These are phyloP conservation scores for Balakata baccata DNA, from an alignment of 345 rosid species.

Conservation along the genomic window DNA sequence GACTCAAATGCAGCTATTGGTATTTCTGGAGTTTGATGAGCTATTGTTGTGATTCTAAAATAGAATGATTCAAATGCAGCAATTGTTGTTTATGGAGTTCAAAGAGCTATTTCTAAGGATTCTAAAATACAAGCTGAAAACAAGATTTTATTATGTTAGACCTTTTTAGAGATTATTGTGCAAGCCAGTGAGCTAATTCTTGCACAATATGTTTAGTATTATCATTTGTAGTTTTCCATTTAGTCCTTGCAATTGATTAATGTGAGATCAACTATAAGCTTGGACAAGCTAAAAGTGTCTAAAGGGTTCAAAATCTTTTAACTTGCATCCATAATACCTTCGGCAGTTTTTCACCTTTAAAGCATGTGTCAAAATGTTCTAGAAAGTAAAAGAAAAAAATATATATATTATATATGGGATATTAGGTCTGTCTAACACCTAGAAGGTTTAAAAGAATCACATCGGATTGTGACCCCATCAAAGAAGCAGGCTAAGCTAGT, in stretches of 20 bases:
- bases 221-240: neutral
- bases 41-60: no score
- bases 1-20: neutral
- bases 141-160: no score
- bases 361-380: neutral
- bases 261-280: neutral
- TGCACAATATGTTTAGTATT: neutral
- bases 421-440: neutral
- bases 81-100: no score
- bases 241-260: neutral
- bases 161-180: no score
- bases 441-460: neutral
- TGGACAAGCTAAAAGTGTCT: neutral
- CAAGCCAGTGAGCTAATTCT: no score
- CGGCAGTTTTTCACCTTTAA: neutral
- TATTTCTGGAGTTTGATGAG: neutral
- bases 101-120: neutral
- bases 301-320: neutral
- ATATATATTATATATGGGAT: neutral
- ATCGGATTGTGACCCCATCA: neutral
- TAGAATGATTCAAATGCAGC: no score
- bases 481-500: neutral
- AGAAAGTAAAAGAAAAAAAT: neutral
- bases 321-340: neutral
- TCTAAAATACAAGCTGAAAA: neutral